Evolutionary conservation across 2,329 filamentous ascomycete species (phyloP).

Genomic region (Fusarium sp.): DNA sequence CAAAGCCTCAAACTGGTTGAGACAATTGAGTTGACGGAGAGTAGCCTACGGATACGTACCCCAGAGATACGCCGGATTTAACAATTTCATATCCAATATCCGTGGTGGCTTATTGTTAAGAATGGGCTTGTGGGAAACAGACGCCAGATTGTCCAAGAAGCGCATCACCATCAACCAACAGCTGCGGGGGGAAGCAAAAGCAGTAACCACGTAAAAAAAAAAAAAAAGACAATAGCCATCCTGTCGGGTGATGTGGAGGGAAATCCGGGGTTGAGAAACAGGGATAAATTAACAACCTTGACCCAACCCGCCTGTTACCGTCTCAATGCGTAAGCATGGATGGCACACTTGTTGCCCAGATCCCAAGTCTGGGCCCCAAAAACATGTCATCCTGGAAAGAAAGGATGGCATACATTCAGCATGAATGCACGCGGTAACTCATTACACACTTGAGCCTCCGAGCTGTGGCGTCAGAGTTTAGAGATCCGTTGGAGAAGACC

Average conservation of each 20-base stretch:
- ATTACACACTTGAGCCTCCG: constrained; percentile 7
- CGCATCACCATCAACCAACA: background rate
- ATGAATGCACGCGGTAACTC: background rate
- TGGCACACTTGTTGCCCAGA: constrained; percentile 7
- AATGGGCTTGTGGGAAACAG: background rate
- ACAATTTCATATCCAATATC: background rate
- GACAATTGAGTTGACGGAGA: background rate
- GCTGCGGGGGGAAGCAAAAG: background rate
- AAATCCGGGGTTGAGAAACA: constrained; percentile 20
- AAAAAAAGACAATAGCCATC: background rate
- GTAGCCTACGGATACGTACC: background rate
- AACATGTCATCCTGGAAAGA: background rate
- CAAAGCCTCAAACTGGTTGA: background rate
- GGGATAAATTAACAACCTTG: constrained; percentile 14
- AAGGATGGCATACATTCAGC: constrained; percentile 23
- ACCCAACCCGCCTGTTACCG: constrained; percentile 5
- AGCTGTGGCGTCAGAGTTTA: background rate
- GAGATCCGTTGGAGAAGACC: background rate
- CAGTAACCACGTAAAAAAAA: background rate
- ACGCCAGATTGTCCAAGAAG: constrained; percentile 13
- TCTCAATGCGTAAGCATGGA: constrained; percentile 27
- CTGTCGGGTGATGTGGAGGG: background rate
- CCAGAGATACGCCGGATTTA: constrained; percentile 25
- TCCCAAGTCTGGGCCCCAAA: constrained; percentile 15
- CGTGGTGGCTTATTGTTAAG: background rate